phyloP scores from a whole-genome alignment of 225 moss, liverwort and hornwort species.

The Antitrichia curtipendula region DNA sequence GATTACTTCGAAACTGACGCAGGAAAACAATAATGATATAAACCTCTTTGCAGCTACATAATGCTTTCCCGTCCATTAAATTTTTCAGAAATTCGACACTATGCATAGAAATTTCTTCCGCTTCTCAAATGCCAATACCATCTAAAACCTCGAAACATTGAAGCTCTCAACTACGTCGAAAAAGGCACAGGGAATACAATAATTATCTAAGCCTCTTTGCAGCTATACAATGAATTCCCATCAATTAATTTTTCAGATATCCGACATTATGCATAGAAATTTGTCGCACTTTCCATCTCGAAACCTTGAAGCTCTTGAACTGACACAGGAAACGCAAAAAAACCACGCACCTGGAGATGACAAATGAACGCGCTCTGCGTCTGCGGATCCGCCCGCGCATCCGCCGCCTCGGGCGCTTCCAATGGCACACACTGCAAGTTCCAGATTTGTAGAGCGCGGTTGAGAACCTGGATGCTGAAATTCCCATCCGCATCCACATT shows the following conservation, averaged over 20 bases:
- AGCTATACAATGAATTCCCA: not conserved
- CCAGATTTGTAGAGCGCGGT: constrained; percentile 45
- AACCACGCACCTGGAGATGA: constrained; percentile 23
- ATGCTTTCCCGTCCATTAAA: not conserved
- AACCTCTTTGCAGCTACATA: not conserved
- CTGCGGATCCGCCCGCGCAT: constrained; percentile 36
- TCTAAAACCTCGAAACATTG: not conserved
- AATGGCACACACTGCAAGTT: constrained; percentile 47
- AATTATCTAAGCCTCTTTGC: not conserved
- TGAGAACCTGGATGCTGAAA: constrained; percentile 59
- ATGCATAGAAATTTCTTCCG: not conserved
- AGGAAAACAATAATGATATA: no score
- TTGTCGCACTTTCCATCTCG: not conserved
- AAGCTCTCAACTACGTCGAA: not conserved
- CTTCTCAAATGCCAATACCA: not conserved
- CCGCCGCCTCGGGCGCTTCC: constrained; percentile 37
- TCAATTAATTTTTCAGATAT: not conserved
- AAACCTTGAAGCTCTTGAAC: not conserved
- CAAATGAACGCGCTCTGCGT: constrained; percentile 51
- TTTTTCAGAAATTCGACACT: not conserved
- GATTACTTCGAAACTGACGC: no score
- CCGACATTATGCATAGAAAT: not conserved
- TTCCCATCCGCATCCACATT: constrained; percentile 59
- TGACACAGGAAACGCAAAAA: not conserved
- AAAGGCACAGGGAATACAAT: not conserved